phyloP scores from a whole-genome alignment of 2,329 filamentous ascomycete species.

The Sporothrix sp. region DNA sequence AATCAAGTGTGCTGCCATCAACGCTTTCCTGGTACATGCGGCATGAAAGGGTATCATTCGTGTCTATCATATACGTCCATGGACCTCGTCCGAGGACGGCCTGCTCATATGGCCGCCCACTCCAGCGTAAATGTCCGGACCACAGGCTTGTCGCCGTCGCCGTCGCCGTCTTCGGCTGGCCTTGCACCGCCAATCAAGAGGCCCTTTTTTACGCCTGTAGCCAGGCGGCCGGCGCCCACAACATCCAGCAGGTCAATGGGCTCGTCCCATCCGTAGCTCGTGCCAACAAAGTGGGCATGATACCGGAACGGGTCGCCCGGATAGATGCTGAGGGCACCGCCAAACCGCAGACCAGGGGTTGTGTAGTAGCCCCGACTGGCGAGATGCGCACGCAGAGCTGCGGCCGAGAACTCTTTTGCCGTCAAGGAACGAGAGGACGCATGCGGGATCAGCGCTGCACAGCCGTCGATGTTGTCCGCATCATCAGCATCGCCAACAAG shows the following conservation, averaged over 20 bases:
- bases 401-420: conserved; percentile 8
- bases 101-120: conserved; percentile 92
- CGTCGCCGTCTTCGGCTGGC: neutral
- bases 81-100: too few relatives aligned
- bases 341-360: conserved; percentile 87
- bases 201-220: conserved; percentile 92
- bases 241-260: conserved; percentile 77
- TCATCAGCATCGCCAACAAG: conserved; percentile 19
- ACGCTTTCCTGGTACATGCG: neutral
- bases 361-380: conserved; percentile 75
- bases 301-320: conserved; percentile 91
- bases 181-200: conserved; percentile 69
- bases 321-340: conserved; percentile 89
- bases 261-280: conserved; percentile 79
- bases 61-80: too few relatives aligned
- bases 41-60: conserved; percentile 5
- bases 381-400: conserved; percentile 65
- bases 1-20: neutral
- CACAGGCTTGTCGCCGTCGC: neutral
- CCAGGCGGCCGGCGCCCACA: conserved; percentile 75
- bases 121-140: conserved; percentile 77
- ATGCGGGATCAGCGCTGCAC: neutral
- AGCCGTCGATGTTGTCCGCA: too few relatives aligned
- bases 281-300: conserved; percentile 87
- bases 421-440: neutral